Conservation (phyloP, 2,329 filamentous ascomycete genomes). For the Fusarium sp. region DNA sequence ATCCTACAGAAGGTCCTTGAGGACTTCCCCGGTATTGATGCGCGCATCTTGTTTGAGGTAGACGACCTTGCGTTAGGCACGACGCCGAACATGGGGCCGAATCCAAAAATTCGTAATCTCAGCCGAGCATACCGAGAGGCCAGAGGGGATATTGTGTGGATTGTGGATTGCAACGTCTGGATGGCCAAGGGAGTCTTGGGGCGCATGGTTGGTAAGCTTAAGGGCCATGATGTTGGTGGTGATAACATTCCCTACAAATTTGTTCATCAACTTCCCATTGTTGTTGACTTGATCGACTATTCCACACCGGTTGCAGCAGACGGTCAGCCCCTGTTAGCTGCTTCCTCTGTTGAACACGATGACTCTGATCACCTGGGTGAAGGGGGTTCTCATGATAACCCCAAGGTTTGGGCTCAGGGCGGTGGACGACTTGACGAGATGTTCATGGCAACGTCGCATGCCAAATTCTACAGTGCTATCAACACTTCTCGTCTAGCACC, state of each 20-base stretch:
- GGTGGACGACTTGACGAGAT: constrained; percentile 92
- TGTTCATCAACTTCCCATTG: constrained; percentile 91
- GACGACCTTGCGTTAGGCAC: constrained; percentile 75
- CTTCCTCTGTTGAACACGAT: constrained; percentile 43
- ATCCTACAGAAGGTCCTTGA: constrained; percentile 75
- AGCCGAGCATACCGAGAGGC: constrained; percentile 92
- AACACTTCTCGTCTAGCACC: constrained; percentile 91
- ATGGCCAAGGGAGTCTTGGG: constrained; percentile 80
- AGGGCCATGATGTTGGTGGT: constrained; percentile 68
- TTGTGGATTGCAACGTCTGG: constrained; percentile 98
- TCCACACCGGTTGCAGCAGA: constrained; percentile 27
- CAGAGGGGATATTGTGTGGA: constrained; percentile 89
- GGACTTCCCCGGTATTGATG: constrained; percentile 79
- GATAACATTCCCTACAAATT: constrained; percentile 78
- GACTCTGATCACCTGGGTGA: constrained; percentile 35
- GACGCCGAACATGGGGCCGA: constrained; percentile 79
- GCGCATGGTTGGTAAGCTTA: constrained; percentile 88
- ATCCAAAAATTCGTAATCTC: constrained; percentile 98
- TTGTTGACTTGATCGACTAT: constrained; percentile 73
- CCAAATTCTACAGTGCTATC: constrained; percentile 98
- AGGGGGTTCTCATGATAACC: constrained; percentile 33
- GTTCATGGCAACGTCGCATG: constrained; percentile 92
- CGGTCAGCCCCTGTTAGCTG: constrained; percentile 47
- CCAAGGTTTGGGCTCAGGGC: constrained; percentile 55
- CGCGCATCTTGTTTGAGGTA: constrained; percentile 79